Conservation (phyloP, 2,329 filamentous ascomycete genomes). For the Aspergillus costaricaensis region DNA sequence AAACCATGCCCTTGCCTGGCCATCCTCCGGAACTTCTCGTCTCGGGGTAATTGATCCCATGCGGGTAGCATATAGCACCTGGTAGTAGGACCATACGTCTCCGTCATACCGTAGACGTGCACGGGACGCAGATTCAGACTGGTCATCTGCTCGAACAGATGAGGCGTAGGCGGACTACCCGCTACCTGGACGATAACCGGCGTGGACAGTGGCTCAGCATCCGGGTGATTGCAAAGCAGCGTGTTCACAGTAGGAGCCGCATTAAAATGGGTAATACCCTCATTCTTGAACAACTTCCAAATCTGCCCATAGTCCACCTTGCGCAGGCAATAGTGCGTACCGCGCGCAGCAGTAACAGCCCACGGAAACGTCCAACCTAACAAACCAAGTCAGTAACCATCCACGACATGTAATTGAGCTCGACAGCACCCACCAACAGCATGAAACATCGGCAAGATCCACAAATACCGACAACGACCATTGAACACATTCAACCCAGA, state of each 20-base stretch:
- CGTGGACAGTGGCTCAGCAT: slow-evolving; percentile 68
- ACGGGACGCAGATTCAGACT: slow-evolving; percentile 82
- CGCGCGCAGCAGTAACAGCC: slow-evolving; percentile 87
- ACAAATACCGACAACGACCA: slow-evolving; percentile 78
- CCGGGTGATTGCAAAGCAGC: slow-evolving; percentile 75
- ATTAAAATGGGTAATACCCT: slow-evolving; percentile 91
- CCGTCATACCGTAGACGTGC: slow-evolving; percentile 84
- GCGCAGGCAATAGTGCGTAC: slow-evolving; percentile 91
- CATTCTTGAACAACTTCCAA: slow-evolving; percentile 82
- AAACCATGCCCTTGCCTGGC: slow-evolving; percentile 92
- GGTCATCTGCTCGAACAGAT: slow-evolving; percentile 93
- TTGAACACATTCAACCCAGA: slow-evolving; percentile 73
- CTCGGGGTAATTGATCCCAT: slow-evolving; percentile 73
- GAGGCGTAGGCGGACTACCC: slow-evolving; percentile 82
- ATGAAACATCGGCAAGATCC: slow-evolving; percentile 89
- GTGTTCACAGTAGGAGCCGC: slow-evolving; percentile 97
- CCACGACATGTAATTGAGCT: background rate
- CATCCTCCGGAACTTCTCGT: slow-evolving; percentile 86
- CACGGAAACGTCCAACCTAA: slow-evolving; percentile 81
- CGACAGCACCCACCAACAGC: slow-evolving; percentile 51
- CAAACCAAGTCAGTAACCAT: background rate
- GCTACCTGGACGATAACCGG: slow-evolving; percentile 88
- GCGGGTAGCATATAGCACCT: slow-evolving; percentile 85
- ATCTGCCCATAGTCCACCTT: slow-evolving; percentile 95
- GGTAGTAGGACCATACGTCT: slow-evolving; percentile 95